A percentile compares a stretch with the other conserved stretches of the same genome.
Conservation (phyloP, 768 basidiomycete genomes). For the Tephrocybe sp. region DNA sequence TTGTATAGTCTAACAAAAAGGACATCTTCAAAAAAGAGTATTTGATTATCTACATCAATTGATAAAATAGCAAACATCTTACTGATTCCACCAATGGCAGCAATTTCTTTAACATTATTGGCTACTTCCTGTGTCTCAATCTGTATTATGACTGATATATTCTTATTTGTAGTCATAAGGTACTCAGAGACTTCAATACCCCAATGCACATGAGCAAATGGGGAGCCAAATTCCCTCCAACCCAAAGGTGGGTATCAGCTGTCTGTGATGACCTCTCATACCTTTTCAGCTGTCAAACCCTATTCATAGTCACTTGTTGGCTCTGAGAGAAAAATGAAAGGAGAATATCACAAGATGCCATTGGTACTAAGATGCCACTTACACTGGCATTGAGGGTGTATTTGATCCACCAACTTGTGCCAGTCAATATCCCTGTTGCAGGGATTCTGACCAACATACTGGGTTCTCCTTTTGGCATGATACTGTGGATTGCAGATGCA, state of each 20-base stretch:
- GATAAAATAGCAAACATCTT: too few species aligned
- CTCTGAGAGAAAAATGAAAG: neutral
- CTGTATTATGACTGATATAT: constrained; percentile 59
- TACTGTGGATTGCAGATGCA: constrained; percentile 51
- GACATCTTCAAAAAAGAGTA: constrained; percentile 26
- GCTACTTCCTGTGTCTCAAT: constrained; percentile 65
- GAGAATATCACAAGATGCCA: constrained; percentile 40
- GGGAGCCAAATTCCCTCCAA: constrained; percentile 63
- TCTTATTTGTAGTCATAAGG: constrained; percentile 52
- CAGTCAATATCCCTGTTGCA: constrained; percentile 55
- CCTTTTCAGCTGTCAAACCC: constrained; percentile 60
- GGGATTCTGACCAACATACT: constrained; percentile 63
- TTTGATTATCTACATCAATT: too few species aligned
- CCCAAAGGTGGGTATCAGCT: constrained; percentile 63
- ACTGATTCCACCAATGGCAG: constrained; percentile 65
- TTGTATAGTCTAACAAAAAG: constrained; percentile 63
- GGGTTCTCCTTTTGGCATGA: constrained; percentile 41
- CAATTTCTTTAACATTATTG: constrained; percentile 60
- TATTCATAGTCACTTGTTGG: constrained; percentile 18
- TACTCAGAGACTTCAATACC: constrained; percentile 52
- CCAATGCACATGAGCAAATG: constrained; percentile 63
- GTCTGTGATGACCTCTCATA: constrained; percentile 53
- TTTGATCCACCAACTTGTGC: constrained; percentile 73
- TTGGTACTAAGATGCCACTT: constrained; percentile 62
- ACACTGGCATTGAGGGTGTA: constrained; percentile 69